A percentile compares a stretch with the other conserved stretches of the same genome.
These are phyloP conservation scores for Talaromyces liani DNA, from an alignment of 495 filamentous ascomycete species.

Conservation along the genomic window DNA sequence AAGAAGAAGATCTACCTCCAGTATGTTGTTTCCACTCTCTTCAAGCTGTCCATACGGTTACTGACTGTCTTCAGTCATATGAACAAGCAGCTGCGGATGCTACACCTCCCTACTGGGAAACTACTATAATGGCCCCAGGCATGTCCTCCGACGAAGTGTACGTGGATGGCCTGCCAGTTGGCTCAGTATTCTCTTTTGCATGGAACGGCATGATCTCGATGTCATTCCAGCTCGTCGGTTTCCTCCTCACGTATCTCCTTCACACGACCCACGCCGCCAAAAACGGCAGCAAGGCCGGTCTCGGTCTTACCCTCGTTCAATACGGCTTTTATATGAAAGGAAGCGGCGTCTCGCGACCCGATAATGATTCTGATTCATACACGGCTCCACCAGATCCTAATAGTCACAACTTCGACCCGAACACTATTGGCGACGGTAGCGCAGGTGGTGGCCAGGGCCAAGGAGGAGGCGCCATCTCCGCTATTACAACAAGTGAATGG, in stretches of 20 bases:
- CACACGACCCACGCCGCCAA: constrained; percentile 98
- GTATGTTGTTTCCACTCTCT: constrained; percentile 46
- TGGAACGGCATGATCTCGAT: constrained; percentile 99
- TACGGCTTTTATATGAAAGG: constrained; percentile 92
- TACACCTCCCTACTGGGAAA: constrained; percentile 97
- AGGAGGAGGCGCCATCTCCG: constrained; percentile 23
- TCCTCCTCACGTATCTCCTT: constrained; percentile 94
- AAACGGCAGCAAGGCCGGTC: constrained; percentile 87
- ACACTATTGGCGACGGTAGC: constrained; percentile 42
- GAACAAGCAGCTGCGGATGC: constrained; percentile 97
- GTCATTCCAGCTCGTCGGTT: constrained; percentile 96
- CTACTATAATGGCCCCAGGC: constrained; percentile 90
- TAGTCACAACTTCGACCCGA: constrained; percentile 78
- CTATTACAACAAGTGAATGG: constrained; percentile 70
- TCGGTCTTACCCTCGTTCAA: constrained; percentile 93
- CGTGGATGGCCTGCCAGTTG: constrained; percentile 91
- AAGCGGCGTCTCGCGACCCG: constrained; percentile 37
- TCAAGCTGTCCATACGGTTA: constrained; percentile 7
- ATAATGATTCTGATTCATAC: constrained; percentile 41
- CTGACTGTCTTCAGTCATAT: constrained; percentile 63
- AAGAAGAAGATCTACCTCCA: constrained; percentile 82
- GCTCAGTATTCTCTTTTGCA: constrained; percentile 88
- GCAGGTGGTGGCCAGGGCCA: constrained; percentile 23
- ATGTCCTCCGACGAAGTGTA: constrained; percentile 85
- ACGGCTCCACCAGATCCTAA: constrained; percentile 77